Evolutionary conservation across 257 asterid species (phyloP).

Genomic region (Paraleonurus japonicus): DNA sequence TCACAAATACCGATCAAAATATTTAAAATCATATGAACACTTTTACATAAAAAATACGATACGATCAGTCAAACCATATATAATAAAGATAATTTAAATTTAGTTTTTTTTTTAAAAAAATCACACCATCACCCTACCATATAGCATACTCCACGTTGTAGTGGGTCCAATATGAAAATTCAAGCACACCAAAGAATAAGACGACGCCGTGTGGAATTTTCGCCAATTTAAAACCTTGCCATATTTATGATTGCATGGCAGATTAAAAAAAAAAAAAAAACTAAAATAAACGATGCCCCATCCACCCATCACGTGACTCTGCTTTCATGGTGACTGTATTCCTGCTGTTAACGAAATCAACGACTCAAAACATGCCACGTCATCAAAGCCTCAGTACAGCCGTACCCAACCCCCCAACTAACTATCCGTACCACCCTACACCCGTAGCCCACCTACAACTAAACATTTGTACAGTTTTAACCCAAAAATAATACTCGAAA

Average conservation of each 20-base stretch:
- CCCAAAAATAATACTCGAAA: neutral
- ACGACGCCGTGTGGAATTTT: conserved; percentile 22
- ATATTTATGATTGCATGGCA: conserved; percentile 14
- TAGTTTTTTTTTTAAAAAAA: too few species aligned
- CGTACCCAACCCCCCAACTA: conserved; percentile 15
- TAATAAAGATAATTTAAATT: too few species aligned
- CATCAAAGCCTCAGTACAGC: neutral
- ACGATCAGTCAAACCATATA: too few species aligned
- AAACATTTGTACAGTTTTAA: neutral
- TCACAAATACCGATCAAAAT: too few species aligned
- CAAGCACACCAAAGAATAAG: conserved; percentile 3
- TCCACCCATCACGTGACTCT: conserved; percentile 36
- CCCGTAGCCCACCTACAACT: conserved; percentile 10
- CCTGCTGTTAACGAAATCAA: neutral
- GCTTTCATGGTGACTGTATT: conserved; percentile 7
- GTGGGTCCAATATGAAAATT: neutral
- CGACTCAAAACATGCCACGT: conserved; percentile 29
- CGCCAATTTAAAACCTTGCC: neutral
- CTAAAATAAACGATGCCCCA: conserved; percentile 11
- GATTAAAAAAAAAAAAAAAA: neutral
- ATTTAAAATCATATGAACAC: too few species aligned
- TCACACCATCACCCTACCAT: too few species aligned
- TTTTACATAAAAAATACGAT: too few species aligned
- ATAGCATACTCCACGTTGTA: neutral
- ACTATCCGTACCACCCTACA: conserved; percentile 22